These are phyloP conservation scores for Pezicula radicicola DNA, from an alignment of 2,329 filamentous ascomycete genomes.

Conservation along the genomic window DNA sequence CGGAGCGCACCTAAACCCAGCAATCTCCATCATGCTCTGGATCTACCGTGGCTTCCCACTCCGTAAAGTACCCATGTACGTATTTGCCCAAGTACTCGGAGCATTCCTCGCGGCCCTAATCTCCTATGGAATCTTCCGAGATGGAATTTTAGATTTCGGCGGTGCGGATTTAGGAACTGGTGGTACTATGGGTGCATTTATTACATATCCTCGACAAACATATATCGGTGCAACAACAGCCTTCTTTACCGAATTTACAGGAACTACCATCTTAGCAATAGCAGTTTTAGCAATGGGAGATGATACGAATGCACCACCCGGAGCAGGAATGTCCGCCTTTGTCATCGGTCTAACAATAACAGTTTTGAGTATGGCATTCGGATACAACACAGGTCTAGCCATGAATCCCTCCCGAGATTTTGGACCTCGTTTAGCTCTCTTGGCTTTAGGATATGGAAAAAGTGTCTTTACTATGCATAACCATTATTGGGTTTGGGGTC, in stretches of 20 bases:
- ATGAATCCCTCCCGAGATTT: conserved; percentile 49
- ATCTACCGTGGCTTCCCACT: conserved; percentile 51
- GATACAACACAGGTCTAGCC: conserved; percentile 43
- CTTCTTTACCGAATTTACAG: conserved; percentile 47
- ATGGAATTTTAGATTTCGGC: conserved; percentile 29
- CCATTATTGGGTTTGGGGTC: conserved; percentile 39
- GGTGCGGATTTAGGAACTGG: conserved; percentile 16
- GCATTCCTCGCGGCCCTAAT: conserved; percentile 47
- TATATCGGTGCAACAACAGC: conserved; percentile 35
- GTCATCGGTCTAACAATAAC: conserved; percentile 42
- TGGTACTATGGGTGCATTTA: conserved; percentile 36
- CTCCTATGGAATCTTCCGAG: conserved; percentile 40
- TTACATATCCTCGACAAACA: conserved; percentile 38
- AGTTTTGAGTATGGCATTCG: conserved; percentile 35
- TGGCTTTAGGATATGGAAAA: conserved; percentile 40
- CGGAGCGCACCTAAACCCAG: conserved; percentile 42
- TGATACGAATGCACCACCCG: conserved; percentile 43
- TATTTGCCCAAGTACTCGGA: conserved; percentile 48
- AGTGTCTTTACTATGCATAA: conserved; percentile 33
- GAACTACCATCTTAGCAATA: conserved; percentile 35
- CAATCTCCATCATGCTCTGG: conserved; percentile 40
- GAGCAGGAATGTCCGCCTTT: conserved; percentile 48
- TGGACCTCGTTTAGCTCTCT: conserved; percentile 42
- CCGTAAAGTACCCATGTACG: conserved; percentile 46
- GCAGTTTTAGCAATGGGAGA: conserved; percentile 43